Conservation (phyloP, 228 moss, liverwort and hornwort species). For the Sphagnum fallax region DNA sequence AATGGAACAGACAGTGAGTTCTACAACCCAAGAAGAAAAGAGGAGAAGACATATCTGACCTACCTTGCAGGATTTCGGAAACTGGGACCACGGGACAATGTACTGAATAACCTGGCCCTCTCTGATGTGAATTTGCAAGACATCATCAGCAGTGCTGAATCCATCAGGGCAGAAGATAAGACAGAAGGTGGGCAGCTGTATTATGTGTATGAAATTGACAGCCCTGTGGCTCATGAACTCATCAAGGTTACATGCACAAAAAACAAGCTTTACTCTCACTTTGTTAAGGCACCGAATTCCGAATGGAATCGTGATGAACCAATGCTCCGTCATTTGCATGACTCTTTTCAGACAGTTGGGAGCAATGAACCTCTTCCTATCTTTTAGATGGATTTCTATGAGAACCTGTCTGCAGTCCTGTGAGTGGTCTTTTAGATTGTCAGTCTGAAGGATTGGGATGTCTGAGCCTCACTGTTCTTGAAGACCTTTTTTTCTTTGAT, state of each 20-base stretch:
- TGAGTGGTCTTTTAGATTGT: no score
- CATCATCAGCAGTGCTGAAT: constrained; percentile 69
- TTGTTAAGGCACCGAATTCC: constrained; percentile 79
- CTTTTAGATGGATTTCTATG: constrained; percentile 8
- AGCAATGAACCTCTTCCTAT: constrained; percentile 27
- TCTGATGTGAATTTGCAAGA: constrained; percentile 91
- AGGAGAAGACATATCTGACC: constrained; percentile 96
- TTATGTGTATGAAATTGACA: constrained; percentile 85
- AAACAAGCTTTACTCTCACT: constrained; percentile 98
- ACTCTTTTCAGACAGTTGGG: constrained; percentile 89
- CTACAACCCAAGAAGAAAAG: constrained; percentile 87
- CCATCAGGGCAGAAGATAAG: constrained; percentile 55
- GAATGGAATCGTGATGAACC: constrained; percentile 83
- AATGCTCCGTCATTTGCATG: constrained; percentile 72
- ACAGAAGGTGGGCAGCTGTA: constrained; percentile 72
- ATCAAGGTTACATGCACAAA: constrained; percentile 97
- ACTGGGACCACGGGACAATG: constrained; percentile 82
- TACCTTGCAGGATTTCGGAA: constrained; percentile 72
- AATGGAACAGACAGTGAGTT: constrained; percentile 97
- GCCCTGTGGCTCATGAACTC: constrained; percentile 82
- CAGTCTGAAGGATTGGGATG: no score
- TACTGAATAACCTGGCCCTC: constrained; percentile 84
- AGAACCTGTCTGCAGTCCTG: no score
- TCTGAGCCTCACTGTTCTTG: no score
- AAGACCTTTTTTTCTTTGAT: no score